Base-by-base conservation (phyloP, 805 yeast species). In the Yarrowia deformans region DNA sequence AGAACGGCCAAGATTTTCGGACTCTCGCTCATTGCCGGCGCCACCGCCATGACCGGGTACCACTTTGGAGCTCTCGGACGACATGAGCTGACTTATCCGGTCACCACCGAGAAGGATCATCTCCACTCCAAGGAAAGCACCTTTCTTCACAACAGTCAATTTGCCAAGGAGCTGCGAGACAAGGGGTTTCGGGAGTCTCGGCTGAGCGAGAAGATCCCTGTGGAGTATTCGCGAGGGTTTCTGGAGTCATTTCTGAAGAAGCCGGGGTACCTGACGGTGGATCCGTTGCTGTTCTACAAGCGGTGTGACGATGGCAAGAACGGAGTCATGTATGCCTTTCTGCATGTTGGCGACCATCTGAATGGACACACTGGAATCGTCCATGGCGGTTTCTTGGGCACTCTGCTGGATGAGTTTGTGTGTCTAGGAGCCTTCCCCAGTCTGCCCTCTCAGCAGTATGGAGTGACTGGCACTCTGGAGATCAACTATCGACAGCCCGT, bases 381-480 rank as follows among this genome's bases (percentile, higher is more conserved):
- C n/a, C 97, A 92, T 76, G 89, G 90, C 73, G 97, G 98, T 3
- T 82, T 92, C 0, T 78, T 91, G 6, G 84, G 96, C 1, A 88
- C 97, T 1, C 77, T 94, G 14, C 72, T 94, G 67, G 98, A 94
- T 78, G 98, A 93, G 76, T 89, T 90, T 0, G 79, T 94, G 34
- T 77, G 78, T 7, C 70, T 75, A 9, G 88, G 94, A 73, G 97
- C 97, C 34, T 92, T 93, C 76, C 86, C 90, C 2, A 77, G 81
- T 40, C 79, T 93, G 29, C 97, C 97, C 0, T 84, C 87, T 68
- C 85, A 86, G 69, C 40, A 66, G 52, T 82, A 88, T 70, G 98
- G 97, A 12, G 97, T 93, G 23, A 93, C 98, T 0, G 98, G 96
- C 0, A 84, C 83, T 54, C 80, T 93, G 45, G 79, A 84, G 3